Evolutionary conservation across 495 filamentous ascomycete species (phyloP), one percentile per base, ranked within the genome.

Genomic region (Neurospora tetraspora): DNA sequence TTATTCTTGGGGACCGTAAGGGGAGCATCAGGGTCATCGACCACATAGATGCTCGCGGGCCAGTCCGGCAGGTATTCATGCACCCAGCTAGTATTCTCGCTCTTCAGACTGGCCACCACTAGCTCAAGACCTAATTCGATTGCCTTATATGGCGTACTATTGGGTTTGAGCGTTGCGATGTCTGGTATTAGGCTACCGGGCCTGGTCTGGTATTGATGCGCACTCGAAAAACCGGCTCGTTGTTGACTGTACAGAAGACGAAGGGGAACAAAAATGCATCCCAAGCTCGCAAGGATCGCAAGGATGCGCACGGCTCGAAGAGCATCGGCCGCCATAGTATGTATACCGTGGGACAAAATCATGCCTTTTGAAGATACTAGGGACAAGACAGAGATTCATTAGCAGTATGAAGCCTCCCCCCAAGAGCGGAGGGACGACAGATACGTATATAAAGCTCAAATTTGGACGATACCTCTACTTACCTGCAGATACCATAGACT

Each of bases 1-100:
- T 89, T 89, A 77, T 90, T 90, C 5, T 71, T 71, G 5, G 86
- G 85, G 6, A 88, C 83, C 0, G 81, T 85, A 23, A 86, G 78
- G 4, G 69, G 40, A 4, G 81, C 80, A 2, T 69, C 23, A 8
- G 79, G 75, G 69, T 84, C 80, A 75, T 90, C 84, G 11, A 84
- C 84, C 8, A 85, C 79, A 77, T 89, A 90, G 69, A 88, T 80
- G 71, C 82, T 84, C 37, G 71, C 73, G 27, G 78, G 69, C 84
- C 84, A 85, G 36, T 78, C 71, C 8, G 82, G 77, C 14, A 88
- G 73, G 69, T 77, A 71, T 43, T 78, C 43, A 7, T 79, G 73
- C 0, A 81, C 61, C 83, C 83, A 84, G 5, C 77, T 76, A 1
- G 79, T 78, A 68, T 83, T 45, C 31, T 84, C 80, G 2, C 31